A percentile compares a stretch with the other conserved stretches of the same genome.
Conservation (phyloP, 192 early-diverging fungal species). For the Pilobolus umbonatus region DNA sequence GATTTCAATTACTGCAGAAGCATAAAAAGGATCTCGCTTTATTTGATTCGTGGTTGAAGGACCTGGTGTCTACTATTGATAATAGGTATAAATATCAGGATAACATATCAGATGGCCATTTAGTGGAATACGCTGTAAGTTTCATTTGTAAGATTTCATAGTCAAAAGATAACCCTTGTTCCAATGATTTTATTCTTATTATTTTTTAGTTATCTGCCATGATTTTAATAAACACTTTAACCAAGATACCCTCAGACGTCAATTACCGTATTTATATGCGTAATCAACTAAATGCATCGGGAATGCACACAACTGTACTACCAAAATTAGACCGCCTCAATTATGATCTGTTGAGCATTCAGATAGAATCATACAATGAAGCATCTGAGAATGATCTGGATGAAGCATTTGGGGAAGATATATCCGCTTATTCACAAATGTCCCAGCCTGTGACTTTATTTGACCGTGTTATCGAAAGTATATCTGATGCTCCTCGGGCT, state of each 20-base stretch:
- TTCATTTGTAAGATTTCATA: neutral
- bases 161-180: neutral
- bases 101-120: conserved; percentile 58
- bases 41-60: conserved; percentile 74
- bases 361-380: conserved; percentile 24
- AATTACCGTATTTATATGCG: conserved; percentile 68
- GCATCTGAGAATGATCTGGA: conserved; percentile 26
- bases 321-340: conserved; percentile 46
- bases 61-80: conserved; percentile 62
- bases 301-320: conserved; percentile 56
- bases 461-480: conserved; percentile 54
- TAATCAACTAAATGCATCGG: conserved; percentile 64
- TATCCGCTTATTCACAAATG: conserved; percentile 54
- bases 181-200: neutral
- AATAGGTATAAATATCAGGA: conserved; percentile 64
- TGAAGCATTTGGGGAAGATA: conserved; percentile 42
- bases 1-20: conserved; percentile 67
- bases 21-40: conserved; percentile 51
- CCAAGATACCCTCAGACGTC: conserved; percentile 66
- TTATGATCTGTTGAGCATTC: conserved; percentile 34
- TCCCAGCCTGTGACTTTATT: conserved; percentile 66
- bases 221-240: conserved; percentile 69
- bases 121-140: conserved; percentile 67
- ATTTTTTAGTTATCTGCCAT: conserved; percentile 62
- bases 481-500: conserved; percentile 58